A percentile compares a stretch with the other conserved stretches of the same genome.
Conservation (phyloP, 2,329 filamentous ascomycete genomes). For the Arachnomyces sp. region DNA sequence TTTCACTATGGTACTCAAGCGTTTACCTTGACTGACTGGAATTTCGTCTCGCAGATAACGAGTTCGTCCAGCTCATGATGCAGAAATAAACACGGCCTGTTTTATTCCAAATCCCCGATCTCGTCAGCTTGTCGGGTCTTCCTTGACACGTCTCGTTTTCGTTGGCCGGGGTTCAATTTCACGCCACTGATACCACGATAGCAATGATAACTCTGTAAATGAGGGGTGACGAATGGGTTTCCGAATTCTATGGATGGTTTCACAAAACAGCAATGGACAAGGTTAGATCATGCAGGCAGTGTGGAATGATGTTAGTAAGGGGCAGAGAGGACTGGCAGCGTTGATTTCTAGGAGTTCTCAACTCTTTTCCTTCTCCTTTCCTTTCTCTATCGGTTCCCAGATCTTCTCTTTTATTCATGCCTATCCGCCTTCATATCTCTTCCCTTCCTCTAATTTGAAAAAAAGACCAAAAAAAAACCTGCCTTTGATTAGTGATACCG, state of each 20-base stretch:
- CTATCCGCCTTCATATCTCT: too few relatives aligned
- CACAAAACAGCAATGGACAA: too few relatives aligned
- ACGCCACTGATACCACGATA: not conserved
- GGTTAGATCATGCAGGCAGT: too few relatives aligned
- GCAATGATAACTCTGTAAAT: conserved; percentile 18
- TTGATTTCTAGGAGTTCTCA: not conserved
- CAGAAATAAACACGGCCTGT: conserved; percentile 59
- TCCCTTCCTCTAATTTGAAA: too few relatives aligned
- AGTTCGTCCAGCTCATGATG: conserved; percentile 94
- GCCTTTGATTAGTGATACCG: too few relatives aligned
- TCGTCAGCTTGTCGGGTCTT: conserved; percentile 20
- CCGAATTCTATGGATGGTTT: not conserved
- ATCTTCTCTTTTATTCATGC: too few relatives aligned
- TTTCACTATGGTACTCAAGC: not conserved
- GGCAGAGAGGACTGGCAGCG: too few relatives aligned
- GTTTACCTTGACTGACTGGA: conserved; percentile 3
- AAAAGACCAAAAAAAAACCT: too few relatives aligned
- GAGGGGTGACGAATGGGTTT: conserved; percentile 3
- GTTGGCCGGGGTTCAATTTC: not conserved
- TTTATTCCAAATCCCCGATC: conserved; percentile 11
- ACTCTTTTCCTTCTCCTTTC: not conserved
- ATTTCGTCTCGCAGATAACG: conserved; percentile 56
- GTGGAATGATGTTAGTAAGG: too few relatives aligned
- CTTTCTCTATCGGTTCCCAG: not conserved
- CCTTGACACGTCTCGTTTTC: too few relatives aligned